phyloP scores from a whole-genome alignment of 371 early-diverging fungal species.

The Rhizopus stolonifer region DNA sequence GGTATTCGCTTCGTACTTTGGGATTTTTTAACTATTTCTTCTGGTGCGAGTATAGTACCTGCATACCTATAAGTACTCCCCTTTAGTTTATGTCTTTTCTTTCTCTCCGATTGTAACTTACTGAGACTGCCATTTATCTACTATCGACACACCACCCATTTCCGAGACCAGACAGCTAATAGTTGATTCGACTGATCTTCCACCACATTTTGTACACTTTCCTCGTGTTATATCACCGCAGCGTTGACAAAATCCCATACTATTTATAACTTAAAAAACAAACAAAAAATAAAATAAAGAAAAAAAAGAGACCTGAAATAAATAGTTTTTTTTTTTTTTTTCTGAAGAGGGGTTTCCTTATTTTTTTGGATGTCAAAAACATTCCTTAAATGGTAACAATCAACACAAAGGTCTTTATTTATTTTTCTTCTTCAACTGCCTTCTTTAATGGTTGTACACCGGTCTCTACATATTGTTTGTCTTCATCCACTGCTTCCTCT shows the following conservation, averaged over 20 bases:
- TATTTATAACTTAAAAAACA: slow-evolving; percentile 11
- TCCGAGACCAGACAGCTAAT: slow-evolving; percentile 44
- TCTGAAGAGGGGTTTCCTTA: background rate
- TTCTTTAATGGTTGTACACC: slow-evolving; percentile 25
- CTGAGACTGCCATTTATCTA: slow-evolving; percentile 50
- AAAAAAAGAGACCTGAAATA: background rate
- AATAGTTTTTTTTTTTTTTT: background rate
- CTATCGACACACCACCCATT: slow-evolving; percentile 32
- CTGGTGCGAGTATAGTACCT: slow-evolving; percentile 36
- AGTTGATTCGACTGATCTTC: slow-evolving; percentile 59
- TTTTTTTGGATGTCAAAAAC: background rate
- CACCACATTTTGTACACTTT: slow-evolving; percentile 62
- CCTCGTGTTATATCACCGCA: slow-evolving; percentile 57
- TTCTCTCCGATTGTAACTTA: slow-evolving; percentile 16
- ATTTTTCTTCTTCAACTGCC: background rate
- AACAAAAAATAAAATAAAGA: slow-evolving; percentile 15
- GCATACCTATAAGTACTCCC: slow-evolving; percentile 36
- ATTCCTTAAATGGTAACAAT: slow-evolving; percentile 1
- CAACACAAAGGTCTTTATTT: background rate
- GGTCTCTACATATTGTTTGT: slow-evolving; percentile 45
- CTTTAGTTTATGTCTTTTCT: background rate
- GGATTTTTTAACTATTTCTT: slow-evolving; percentile 18
- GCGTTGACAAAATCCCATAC: slow-evolving; percentile 62
- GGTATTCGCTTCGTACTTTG: slow-evolving; percentile 27
- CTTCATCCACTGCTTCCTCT: slow-evolving; percentile 49